These are phyloP conservation scores for Crithidia thermophila DNA, from an alignment of 208 protist species.

Conservation along the genomic window DNA sequence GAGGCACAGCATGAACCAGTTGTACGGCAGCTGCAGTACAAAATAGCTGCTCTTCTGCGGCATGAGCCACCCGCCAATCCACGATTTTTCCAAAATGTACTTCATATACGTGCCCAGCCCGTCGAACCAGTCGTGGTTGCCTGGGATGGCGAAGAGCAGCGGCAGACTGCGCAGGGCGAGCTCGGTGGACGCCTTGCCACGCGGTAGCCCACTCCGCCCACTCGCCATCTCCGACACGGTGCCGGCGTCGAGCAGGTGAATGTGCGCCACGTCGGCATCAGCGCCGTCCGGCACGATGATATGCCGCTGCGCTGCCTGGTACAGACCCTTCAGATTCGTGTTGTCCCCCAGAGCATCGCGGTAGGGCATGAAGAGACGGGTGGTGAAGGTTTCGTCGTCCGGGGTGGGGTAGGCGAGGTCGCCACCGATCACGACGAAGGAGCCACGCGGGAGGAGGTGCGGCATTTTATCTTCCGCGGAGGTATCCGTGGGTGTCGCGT, in stretches of 20 bases:
- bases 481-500: constrained; percentile 7
- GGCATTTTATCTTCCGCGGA: background rate
- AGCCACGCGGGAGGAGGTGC: constrained; percentile 70
- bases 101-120: constrained; percentile 80
- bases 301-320: constrained; percentile 40
- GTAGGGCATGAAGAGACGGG: constrained; percentile 78
- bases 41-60: constrained; percentile 87
- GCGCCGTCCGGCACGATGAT: constrained; percentile 42
- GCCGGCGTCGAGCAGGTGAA: constrained; percentile 55
- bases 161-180: constrained; percentile 66
- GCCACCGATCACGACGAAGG: constrained; percentile 80
- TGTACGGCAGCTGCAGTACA: constrained; percentile 71
- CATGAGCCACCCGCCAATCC: constrained; percentile 89
- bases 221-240: constrained; percentile 49
- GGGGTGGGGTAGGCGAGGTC: constrained; percentile 86
- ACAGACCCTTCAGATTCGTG: constrained; percentile 42
- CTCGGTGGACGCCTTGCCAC: constrained; percentile 32
- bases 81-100: constrained; percentile 68
- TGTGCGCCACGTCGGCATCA: constrained; percentile 62
- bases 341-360: constrained; percentile 58
- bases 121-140: constrained; percentile 93
- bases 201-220: constrained; percentile 29
- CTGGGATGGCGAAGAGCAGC: constrained; percentile 85
- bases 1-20: constrained; percentile 87
- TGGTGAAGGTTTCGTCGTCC: constrained; percentile 68